Evolutionary conservation across 2,329 filamentous ascomycete genomes (phyloP), one percentile per base, ranked within the genome.

Genomic region (Diaporthe humulicola): DNA sequence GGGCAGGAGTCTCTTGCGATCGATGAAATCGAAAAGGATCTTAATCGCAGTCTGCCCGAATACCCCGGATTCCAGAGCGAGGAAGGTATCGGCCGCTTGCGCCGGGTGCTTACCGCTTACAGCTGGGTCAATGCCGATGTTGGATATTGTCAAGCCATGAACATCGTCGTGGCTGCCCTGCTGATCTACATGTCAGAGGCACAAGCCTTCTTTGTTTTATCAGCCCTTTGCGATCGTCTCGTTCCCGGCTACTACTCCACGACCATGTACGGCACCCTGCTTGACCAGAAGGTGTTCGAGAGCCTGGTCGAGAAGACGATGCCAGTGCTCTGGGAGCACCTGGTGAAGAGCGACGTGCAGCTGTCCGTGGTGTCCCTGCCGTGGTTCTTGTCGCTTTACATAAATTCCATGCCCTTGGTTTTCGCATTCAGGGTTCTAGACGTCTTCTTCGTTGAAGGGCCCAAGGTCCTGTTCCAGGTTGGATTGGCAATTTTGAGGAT

Each of bases 131-230:
- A 99, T 80, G 90, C 94, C 71, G 95, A 98, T 78, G 96, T 99
- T 73, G 97, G 97, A 78, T 99, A 99, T 84, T 99, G 97, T 83
- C 97, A 99, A 85, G 97, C 97, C 76, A 99, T 99, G 97, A 99
- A 99, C 84, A 99, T 99, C 79, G 97, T 99, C 45, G 96, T 98
- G 72, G 97, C 97, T 25, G 97, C 97, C n/a, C 87, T 99, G 74
- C 89, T 99, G 79, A 99, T 99, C 88, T 98, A 98, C 87, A 98
- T 98, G 92, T 98, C 96, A 12, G 97, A 99, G 84, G 85, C 93
- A 0, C 97, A 99, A 85, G 97, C 97, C 1, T 99, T 98, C 85
- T 99, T 97, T 83, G 88, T 98, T 10, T 90, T 99, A 57, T 98
- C 95, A 1, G 90, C 96, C 1, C 88, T 99, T 22, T 99, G 97